Evolutionary conservation across 805 yeast genomes (phyloP), one percentile per base, ranked within the genome.

Genomic region (Suhomyces emberorum): DNA sequence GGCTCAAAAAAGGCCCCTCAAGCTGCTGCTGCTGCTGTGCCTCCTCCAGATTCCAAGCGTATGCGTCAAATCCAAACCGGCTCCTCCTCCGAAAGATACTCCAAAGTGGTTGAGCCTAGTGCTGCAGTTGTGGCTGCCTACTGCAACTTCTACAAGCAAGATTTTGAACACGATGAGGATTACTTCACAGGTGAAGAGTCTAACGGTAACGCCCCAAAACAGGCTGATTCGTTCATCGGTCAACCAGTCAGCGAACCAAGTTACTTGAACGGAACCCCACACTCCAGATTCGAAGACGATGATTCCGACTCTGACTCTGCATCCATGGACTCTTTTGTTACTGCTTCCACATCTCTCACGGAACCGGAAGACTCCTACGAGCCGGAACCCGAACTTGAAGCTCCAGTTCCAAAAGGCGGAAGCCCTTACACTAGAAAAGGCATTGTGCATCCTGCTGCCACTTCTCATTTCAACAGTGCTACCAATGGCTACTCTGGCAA

Each of bases 241-340:
- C 22, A 20, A 20, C n/a, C n/a, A n/a, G n/a, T n/a, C n/a, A n/a
- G n/a, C n/a, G n/a, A n/a, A n/a, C n/a, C n/a, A n/a, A n/a, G n/a
- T n/a, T n/a, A 10, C 18, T 26, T 9, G 32, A 32, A n/a, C n/a
- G n/a, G n/a, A n/a, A n/a, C n/a, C n/a, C n/a, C n/a, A n/a, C n/a
- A n/a, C 12, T n/a, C n/a, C n/a, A n/a, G n/a, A n/a, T n/a, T n/a
- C n/a, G 48, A 49, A 11, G 48, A 37, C n/a, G 47, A 43, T 11
- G 49, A 47, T 4, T 47, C 39, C 14, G 41, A 26, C 8, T 40
- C 36, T 8, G 65, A 60, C 37, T 42, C 38, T 5, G 51, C 37
- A 12, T 61, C 65, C 2, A 39, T 62, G 23, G 64, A 59, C 16
- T 41, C 67, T 2, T 65, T 63, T 39, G 51, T 52, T 23, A 62